Conservation (phyloP, 2,329 filamentous ascomycete genomes). For the Xylariaceae sp. region DNA sequence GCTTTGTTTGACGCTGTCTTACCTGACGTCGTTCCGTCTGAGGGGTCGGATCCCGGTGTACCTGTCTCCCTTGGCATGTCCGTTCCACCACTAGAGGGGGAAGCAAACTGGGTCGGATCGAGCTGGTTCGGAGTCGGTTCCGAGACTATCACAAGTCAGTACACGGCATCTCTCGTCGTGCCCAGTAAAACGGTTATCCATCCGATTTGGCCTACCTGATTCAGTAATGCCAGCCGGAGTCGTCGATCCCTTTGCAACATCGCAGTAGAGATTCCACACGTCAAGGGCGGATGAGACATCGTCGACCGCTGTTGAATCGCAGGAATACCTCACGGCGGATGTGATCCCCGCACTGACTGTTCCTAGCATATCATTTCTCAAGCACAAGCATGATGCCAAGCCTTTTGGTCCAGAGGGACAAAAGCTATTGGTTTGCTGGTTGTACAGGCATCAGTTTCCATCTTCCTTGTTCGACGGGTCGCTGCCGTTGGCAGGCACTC, state of each 20-base stretch:
- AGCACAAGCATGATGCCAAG: conserved; percentile 48
- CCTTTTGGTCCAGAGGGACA: conserved; percentile 45
- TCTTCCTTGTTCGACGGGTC: background rate
- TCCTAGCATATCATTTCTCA: conserved; percentile 45
- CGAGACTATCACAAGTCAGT: conserved; percentile 21
- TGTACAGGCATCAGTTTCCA: conserved; percentile 8
- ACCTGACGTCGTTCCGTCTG: conserved; percentile 33
- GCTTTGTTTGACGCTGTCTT: conserved; percentile 20
- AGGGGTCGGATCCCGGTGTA: background rate
- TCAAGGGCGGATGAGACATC: conserved; percentile 43
- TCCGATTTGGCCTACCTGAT: conserved; percentile 24
- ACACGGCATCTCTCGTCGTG: background rate
- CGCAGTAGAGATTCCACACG: conserved; percentile 46
- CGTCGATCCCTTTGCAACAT: conserved; percentile 41
- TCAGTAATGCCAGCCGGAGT: conserved; percentile 38
- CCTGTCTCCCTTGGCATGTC: conserved; percentile 10
- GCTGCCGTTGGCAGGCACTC: conserved; percentile 16
- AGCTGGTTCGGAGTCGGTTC: conserved; percentile 21
- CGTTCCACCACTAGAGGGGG: conserved; percentile 5
- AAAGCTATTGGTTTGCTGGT: conserved; percentile 35
- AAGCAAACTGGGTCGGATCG: background rate
- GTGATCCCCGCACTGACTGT: conserved; percentile 41
- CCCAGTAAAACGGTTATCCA: background rate
- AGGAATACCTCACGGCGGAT: conserved; percentile 41
- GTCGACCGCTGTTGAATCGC: conserved; percentile 39